These are phyloP conservation scores for Debaryomyces prosopidis DNA, from an alignment of 805 yeast species.

Conservation along the genomic window DNA sequence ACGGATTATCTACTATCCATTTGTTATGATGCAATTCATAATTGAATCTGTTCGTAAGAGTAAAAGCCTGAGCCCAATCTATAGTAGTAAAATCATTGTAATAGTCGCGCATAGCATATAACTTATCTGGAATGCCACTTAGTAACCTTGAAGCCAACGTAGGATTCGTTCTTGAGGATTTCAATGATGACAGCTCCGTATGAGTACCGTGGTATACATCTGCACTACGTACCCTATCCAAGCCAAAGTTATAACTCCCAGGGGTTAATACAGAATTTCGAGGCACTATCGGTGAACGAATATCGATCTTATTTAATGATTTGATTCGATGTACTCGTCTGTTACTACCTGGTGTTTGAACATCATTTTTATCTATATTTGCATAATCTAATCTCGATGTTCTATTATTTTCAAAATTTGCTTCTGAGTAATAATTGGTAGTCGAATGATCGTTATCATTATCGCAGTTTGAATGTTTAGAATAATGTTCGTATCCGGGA, in stretches of 20 bases:
- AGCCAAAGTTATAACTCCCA: background rate
- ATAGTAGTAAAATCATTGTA: constrained; percentile 64
- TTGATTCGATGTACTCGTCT: constrained; percentile 11
- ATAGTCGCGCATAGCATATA: constrained; percentile 32
- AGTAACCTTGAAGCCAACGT: constrained; percentile 15
- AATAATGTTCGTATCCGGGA: background rate
- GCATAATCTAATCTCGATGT: background rate
- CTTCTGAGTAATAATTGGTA: background rate
- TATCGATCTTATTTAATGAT: constrained; percentile 17
- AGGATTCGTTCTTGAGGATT: constrained; percentile 12
- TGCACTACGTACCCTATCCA: constrained; percentile 1
- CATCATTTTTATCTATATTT: background rate
- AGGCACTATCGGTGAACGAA: constrained; percentile 18
- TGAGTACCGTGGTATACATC: background rate
- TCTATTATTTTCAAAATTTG: background rate
- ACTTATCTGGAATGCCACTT: constrained; percentile 13
- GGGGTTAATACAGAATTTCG: constrained; percentile 5
- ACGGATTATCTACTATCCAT: constrained; percentile 14
- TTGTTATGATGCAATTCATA: constrained; percentile 35
- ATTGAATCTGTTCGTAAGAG: constrained; percentile 43
- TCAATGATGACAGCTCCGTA: constrained; percentile 10
- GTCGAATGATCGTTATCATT: background rate
- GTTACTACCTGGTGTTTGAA: constrained; percentile 2
- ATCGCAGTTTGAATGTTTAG: background rate
- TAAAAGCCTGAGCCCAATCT: constrained; percentile 56